phyloP scores from a whole-genome alignment of 1,284 basidiomycete genomes.

The Amylostereum areolatum region DNA sequence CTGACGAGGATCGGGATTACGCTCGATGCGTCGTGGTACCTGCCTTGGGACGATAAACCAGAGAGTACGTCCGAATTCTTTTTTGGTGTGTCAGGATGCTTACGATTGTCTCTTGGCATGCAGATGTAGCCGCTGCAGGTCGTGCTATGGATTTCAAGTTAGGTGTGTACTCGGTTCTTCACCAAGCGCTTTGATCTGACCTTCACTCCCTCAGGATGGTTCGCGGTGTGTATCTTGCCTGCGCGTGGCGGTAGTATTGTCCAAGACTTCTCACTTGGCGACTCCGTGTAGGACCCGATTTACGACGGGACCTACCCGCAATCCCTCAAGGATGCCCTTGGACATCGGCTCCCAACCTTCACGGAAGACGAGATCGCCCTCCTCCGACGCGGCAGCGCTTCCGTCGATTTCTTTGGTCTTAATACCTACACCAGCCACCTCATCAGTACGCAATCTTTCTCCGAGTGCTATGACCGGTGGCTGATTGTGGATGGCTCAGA shows the following conservation, averaged over 20 bases:
- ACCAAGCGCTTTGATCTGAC: too few relatives aligned
- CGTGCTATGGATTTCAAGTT: too few relatives aligned
- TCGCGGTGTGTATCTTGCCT: too few relatives aligned
- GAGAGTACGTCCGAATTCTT: conserved; percentile 40
- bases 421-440: conserved; percentile 49
- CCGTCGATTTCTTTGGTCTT: conserved; percentile 43
- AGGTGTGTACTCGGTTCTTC: too few relatives aligned
- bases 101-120: too few relatives aligned
- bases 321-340: conserved; percentile 35
- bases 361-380: conserved; percentile 40
- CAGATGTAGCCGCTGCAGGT: too few relatives aligned
- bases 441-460: conserved; percentile 27
- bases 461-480: too few relatives aligned
- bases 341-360: conserved; percentile 43
- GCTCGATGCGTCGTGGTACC: conserved; percentile 42
- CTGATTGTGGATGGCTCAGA: too few relatives aligned
- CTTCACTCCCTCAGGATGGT: too few relatives aligned
- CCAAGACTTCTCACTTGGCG: too few relatives aligned
- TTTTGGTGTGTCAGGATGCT: too few relatives aligned
- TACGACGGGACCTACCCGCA: conserved; percentile 46
- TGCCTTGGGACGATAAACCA: conserved; percentile 41
- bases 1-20: conserved; percentile 71
- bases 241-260: too few relatives aligned
- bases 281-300: conserved; percentile 40
- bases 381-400: conserved; percentile 42